Conservation (phyloP, 495 filamentous ascomycete species). For the Aspergillus carlsbadensis region DNA sequence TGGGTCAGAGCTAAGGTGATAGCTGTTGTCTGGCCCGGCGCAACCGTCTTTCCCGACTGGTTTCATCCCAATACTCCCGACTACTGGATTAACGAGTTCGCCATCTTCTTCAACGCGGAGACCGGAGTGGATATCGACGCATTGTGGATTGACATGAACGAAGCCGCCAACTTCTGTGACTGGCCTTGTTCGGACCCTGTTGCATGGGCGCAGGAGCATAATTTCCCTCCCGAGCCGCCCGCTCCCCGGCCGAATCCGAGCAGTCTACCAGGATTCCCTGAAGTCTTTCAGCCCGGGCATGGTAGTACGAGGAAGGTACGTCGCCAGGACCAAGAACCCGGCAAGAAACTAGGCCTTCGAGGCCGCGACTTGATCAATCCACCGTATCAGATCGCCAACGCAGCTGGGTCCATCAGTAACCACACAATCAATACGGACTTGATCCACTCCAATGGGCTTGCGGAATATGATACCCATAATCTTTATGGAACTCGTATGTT, state of each 20-base stretch:
- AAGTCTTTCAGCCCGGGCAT: constrained; percentile 61
- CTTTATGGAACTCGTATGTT: constrained; percentile 70
- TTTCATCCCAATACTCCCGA: constrained; percentile 63
- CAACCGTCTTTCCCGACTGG: constrained; percentile 81
- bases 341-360: constrained; percentile 54
- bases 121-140: constrained; percentile 80
- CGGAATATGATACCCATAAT: constrained; percentile 83
- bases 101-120: constrained; percentile 60
- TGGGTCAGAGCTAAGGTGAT: constrained; percentile 7
- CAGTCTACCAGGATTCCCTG: constrained; percentile 67
- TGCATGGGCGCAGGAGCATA: constrained; percentile 45
- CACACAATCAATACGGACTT: constrained; percentile 74
- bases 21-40: constrained; percentile 82
- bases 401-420: constrained; percentile 65
- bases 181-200: constrained; percentile 70
- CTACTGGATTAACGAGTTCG: constrained; percentile 77
- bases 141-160: constrained; percentile 88
- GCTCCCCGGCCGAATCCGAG: constrained; percentile 59
- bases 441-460: constrained; percentile 65
- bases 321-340: constrained; percentile 21
- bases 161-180: constrained; percentile 68
- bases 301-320: constrained; percentile 3
- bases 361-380: constrained; percentile 68
- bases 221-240: constrained; percentile 65
- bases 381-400: constrained; percentile 73